Base-by-base conservation (phyloP, 257 asterid species). In the Penstemon davidsonii region DNA sequence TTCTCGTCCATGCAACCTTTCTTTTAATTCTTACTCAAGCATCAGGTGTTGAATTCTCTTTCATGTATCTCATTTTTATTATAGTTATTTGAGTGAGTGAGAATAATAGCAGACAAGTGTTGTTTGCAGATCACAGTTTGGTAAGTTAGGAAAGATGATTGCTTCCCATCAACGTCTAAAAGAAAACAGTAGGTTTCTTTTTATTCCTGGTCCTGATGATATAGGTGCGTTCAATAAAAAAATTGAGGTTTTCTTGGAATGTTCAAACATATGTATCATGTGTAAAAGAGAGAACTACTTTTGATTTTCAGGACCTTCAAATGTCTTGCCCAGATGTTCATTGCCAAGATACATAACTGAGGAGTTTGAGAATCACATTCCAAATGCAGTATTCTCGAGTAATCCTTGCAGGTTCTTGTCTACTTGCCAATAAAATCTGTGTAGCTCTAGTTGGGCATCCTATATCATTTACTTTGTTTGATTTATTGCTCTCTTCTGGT, bases 121-220 rank as follows among this genome's bases (percentile, higher is more conserved):
- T 47, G 51, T 44, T 9, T 76, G 76, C 85, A 94, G 99, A 70
- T 84, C 79, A 10, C 92, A 85, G 70, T 94, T 94, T 72, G 99
- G 92, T 68, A 90, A 85, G 83, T 88, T 94, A 61, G 99, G 99
- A 52, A 81, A 83, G 76, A 83, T 87, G 80, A 81, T 94, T 77
- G 96, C 91, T 36, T 75, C 86, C 57, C 97, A 87, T 82, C 82
- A 81, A 51, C 92, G 90, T 66, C 80, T 90, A 60, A 84, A 79
- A 79, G 91, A 90, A 50, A 78, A 80, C 50, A 90, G 96, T 67
- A 82, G 76, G 69, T 94, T 94, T 81, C 91, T 94, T 45, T 93
- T 93, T 76, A 88, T 93, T 74, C 98, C 98, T 45, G 98, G 98
- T 71, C 98, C 99, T 61, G 95, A 91, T 79, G 97, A 93, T 68